These are phyloP conservation scores for Eurotiales sp. DNA, from an alignment of 2,329 filamentous ascomycete species.

Conservation along the genomic window DNA sequence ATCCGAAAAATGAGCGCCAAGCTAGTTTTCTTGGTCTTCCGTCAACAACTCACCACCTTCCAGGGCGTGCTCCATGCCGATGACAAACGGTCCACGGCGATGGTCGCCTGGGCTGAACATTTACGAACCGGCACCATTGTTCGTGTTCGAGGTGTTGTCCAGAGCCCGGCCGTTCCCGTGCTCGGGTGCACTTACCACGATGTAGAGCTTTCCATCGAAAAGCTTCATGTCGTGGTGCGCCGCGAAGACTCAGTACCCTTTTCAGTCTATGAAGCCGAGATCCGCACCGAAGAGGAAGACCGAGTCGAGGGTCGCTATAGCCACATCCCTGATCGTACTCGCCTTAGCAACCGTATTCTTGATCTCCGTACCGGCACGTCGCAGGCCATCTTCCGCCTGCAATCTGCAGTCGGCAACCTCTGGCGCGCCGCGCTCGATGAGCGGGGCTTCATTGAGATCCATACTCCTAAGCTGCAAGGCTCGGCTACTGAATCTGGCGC, in stretches of 20 bases:
- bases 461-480: constrained; percentile 87
- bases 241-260: constrained; percentile 63
- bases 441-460: constrained; percentile 83
- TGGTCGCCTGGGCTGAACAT: constrained; percentile 85
- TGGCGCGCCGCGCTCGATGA: constrained; percentile 74
- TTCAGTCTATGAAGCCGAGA: constrained; percentile 67
- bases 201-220: constrained; percentile 69
- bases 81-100: constrained; percentile 63
- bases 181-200: constrained; percentile 71
- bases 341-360: constrained; percentile 73
- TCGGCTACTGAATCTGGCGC: constrained; percentile 87
- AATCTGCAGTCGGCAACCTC: constrained; percentile 72
- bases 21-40: constrained; percentile 79
- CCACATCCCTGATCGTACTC: constrained; percentile 67
- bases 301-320: constrained; percentile 54
- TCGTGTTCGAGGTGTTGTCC: constrained; percentile 68
- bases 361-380: constrained; percentile 82
- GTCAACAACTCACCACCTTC: constrained; percentile 77
- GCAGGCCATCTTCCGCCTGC: constrained; percentile 83
- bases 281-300: constrained; percentile 51
- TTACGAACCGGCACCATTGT: constrained; percentile 75
- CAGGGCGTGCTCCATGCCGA: constrained; percentile 72
- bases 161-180: constrained; percentile 69
- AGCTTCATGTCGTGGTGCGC: constrained; percentile 59
- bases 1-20: constrained; percentile 76